These are phyloP conservation scores for Epicoccum sorghinum DNA, from an alignment of 2,329 filamentous ascomycete genomes.

Conservation along the genomic window DNA sequence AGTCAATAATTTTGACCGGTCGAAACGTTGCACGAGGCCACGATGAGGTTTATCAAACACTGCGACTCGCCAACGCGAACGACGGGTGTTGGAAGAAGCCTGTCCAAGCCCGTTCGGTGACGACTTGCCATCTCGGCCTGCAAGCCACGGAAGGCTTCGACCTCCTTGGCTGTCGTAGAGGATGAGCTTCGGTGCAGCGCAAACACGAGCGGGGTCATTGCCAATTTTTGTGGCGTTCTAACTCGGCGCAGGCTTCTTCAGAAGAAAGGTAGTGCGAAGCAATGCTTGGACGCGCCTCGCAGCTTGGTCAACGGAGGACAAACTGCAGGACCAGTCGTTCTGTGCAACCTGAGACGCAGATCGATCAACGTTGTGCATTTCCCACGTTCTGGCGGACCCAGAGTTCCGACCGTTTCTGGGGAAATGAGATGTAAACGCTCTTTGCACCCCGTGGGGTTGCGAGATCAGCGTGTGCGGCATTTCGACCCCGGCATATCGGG, in stretches of 20 bases:
- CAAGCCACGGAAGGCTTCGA: constrained; percentile 32
- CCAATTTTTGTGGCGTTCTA: constrained; percentile 35
- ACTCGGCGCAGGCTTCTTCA: constrained; percentile 33
- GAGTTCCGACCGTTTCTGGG: neutral
- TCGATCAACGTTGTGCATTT: constrained; percentile 2
- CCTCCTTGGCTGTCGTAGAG: constrained; percentile 36
- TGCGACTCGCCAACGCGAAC: constrained; percentile 6
- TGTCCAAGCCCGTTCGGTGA: constrained; percentile 38
- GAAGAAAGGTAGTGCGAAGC: constrained; percentile 16
- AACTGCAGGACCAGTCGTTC: neutral
- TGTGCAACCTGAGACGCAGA: neutral
- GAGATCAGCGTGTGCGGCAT: constrained; percentile 27
- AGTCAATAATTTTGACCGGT: constrained; percentile 9
- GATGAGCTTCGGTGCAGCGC: constrained; percentile 25
- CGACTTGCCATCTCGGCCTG: constrained; percentile 16
- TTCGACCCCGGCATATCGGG: constrained; percentile 10
- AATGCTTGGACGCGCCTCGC: constrained; percentile 34
- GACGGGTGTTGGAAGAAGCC: constrained; percentile 42
- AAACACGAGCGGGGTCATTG: constrained; percentile 31
- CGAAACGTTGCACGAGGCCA: constrained; percentile 2
- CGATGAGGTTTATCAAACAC: constrained; percentile 1
- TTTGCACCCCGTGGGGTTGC: constrained; percentile 33
- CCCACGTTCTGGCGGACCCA: neutral
- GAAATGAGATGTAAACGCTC: neutral
- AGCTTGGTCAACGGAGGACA: constrained; percentile 24